Conservation (phyloP, 805 yeast genomes). For the Candida rishiriensis region DNA sequence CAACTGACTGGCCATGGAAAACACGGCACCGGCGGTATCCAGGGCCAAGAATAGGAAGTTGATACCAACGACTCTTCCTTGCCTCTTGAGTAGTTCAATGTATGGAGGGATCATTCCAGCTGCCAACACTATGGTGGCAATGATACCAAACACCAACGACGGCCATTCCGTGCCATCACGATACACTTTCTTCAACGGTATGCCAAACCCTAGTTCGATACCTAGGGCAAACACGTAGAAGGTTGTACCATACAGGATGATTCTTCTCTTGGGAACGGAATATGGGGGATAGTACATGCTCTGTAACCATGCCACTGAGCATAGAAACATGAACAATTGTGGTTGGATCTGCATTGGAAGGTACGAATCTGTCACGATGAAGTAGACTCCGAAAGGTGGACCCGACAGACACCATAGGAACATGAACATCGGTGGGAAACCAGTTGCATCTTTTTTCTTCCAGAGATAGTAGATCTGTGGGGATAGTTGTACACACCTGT, state of each 20-base stretch:
- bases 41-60: slow-evolving; percentile 72
- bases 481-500: slow-evolving; percentile 69
- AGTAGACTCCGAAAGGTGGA: slow-evolving; percentile 83
- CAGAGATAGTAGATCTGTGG: slow-evolving; percentile 72
- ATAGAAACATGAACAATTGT: slow-evolving; percentile 68
- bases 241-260: slow-evolving; percentile 31
- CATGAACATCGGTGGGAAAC: slow-evolving; percentile 89
- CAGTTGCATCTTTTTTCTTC: slow-evolving; percentile 74
- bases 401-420: slow-evolving; percentile 78
- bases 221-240: slow-evolving; percentile 49
- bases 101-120: slow-evolving; percentile 86
- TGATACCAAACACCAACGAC: slow-evolving; percentile 67
- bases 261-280: slow-evolving; percentile 29
- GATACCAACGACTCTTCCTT: slow-evolving; percentile 85
- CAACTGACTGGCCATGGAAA: slow-evolving; percentile 57
- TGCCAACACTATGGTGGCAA: slow-evolving; percentile 73
- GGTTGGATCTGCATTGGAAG: slow-evolving; percentile 86
- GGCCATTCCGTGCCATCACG: slow-evolving; percentile 60
- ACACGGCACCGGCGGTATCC: slow-evolving; percentile 77
- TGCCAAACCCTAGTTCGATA: slow-evolving; percentile 62
- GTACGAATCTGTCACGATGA: slow-evolving; percentile 63
- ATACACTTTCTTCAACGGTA: slow-evolving; percentile 61
- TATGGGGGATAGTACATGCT: slow-evolving; percentile 69
- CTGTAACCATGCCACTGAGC: slow-evolving; percentile 66
- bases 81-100: slow-evolving; percentile 71